phyloP scores from a whole-genome alignment of 2,329 filamentous ascomycete genomes.

The Basipetospora chlamydospora region DNA sequence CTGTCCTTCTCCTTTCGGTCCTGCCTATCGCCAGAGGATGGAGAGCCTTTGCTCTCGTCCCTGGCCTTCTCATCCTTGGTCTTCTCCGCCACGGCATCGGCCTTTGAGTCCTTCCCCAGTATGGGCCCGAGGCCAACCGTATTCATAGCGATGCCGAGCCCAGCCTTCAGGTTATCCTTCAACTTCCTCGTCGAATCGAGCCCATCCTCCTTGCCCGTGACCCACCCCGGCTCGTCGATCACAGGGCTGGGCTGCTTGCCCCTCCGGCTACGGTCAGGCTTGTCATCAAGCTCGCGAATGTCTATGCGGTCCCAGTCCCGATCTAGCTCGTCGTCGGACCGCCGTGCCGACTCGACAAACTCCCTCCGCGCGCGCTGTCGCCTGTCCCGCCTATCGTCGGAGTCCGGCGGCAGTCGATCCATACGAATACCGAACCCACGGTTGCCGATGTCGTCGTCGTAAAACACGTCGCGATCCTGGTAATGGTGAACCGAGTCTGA shows the following conservation, averaged over 20 bases:
- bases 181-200: neutral
- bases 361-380: slow-evolving; percentile 8
- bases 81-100: slow-evolving; percentile 15
- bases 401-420: slow-evolving; percentile 17
- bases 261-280: slow-evolving; percentile 13
- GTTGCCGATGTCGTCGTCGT: slow-evolving; percentile 22
- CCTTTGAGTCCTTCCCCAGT: slow-evolving; percentile 24
- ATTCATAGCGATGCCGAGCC: slow-evolving; percentile 32
- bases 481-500: slow-evolving; percentile 17
- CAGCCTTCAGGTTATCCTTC: slow-evolving; percentile 29
- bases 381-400: slow-evolving; percentile 28
- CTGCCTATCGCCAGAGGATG: too few species aligned
- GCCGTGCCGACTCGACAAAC: neutral
- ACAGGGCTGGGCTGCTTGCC: slow-evolving; percentile 10
- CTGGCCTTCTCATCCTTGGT: slow-evolving; percentile 3
- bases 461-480: slow-evolving; percentile 12
- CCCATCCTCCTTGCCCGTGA: slow-evolving; percentile 15
- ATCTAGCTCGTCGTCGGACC: slow-evolving; percentile 8
- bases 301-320: slow-evolving; percentile 6
- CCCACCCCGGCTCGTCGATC: slow-evolving; percentile 22
- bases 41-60: neutral
- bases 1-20: neutral
- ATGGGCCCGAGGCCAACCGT: slow-evolving; percentile 27
- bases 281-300: slow-evolving; percentile 6
- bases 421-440: slow-evolving; percentile 40